phyloP scores from a whole-genome alignment of 306 rosid genomes.

The Sicyos edulis region DNA sequence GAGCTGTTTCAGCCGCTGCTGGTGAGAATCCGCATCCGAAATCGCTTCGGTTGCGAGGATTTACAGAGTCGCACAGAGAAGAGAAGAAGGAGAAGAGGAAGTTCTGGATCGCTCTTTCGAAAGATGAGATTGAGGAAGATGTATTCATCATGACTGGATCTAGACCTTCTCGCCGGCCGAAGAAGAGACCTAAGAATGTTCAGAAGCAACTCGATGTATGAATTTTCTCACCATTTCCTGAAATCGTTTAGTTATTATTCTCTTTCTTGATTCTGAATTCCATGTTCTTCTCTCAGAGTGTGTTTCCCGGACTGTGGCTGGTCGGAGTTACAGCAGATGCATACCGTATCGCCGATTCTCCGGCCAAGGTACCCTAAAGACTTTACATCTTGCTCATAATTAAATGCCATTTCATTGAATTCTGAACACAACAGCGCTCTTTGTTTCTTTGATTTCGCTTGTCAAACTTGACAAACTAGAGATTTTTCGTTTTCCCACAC shows the following conservation, averaged over 20 bases:
- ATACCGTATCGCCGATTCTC: slow-evolving; percentile 51
- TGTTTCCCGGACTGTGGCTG: slow-evolving; percentile 89
- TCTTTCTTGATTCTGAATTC: slow-evolving; percentile 4
- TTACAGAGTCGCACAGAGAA: slow-evolving; percentile 35
- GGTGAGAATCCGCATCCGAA: slow-evolving; percentile 51
- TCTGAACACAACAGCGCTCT: background rate
- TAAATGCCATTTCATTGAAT: background rate
- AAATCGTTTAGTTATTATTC: background rate
- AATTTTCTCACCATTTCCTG: background rate
- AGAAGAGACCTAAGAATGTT: slow-evolving; percentile 73
- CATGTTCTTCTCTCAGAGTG: slow-evolving; percentile 36
- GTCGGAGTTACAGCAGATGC: slow-evolving; percentile 71
- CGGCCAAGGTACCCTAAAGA: slow-evolving; percentile 48
- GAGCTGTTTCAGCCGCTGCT: slow-evolving; percentile 15
- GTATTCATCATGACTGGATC: slow-evolving; percentile 85
- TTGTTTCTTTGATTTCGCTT: background rate
- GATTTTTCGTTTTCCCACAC: slow-evolving; percentile 12
- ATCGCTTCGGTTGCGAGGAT: slow-evolving; percentile 72
- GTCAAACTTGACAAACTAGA: background rate
- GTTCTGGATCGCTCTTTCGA: slow-evolving; percentile 90
- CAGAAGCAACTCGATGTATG: slow-evolving; percentile 91
- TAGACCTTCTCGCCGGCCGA: slow-evolving; percentile 76
- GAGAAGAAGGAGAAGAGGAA: slow-evolving; percentile 84
- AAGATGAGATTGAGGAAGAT: slow-evolving; percentile 93
- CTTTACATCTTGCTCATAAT: background rate